These are phyloP conservation scores for Apiotrichum montevideense DNA, from an alignment of 1,284 basidiomycete species.

Conservation along the genomic window DNA sequence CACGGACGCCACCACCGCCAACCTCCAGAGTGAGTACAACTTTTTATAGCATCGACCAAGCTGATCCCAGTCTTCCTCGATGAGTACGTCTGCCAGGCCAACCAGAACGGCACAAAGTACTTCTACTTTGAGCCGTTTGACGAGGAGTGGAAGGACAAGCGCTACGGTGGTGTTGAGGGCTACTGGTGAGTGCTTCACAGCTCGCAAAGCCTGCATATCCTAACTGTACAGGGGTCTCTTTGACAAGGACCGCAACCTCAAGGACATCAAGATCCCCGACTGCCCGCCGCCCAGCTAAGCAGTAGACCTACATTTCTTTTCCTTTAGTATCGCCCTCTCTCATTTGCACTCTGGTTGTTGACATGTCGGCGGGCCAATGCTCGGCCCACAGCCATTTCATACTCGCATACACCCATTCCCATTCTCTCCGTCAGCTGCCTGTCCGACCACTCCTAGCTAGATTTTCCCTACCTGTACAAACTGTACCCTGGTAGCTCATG, in stretches of 20 bases:
- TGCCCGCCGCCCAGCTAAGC: slow-evolving; percentile 28
- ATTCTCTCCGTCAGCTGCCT: too few relatives aligned
- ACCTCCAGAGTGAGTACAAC: slow-evolving; percentile 31
- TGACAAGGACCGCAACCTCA: slow-evolving; percentile 51
- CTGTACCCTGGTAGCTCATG: neutral
- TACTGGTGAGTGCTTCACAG: slow-evolving; percentile 47
- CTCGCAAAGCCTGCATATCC: neutral
- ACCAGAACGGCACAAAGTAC: slow-evolving; percentile 70
- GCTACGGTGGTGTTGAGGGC: slow-evolving; percentile 73
- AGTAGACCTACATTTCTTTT: neutral
- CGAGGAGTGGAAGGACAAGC: slow-evolving; percentile 67
- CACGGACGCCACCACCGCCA: slow-evolving; percentile 9
- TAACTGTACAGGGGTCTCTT: slow-evolving; percentile 46
- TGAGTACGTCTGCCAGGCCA: slow-evolving; percentile 81
- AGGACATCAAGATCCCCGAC: slow-evolving; percentile 49
- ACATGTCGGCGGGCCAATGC: neutral
- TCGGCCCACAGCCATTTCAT: too few relatives aligned
- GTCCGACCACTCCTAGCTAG: too few relatives aligned
- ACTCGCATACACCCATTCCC: too few relatives aligned
- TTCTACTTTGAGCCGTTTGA: slow-evolving; percentile 68
- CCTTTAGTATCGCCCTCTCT: neutral
- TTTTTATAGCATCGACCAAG: neutral
- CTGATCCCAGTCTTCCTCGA: slow-evolving; percentile 57
- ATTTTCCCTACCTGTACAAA: too few relatives aligned
- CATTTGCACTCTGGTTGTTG: neutral